Evolutionary conservation across 257 asterid genomes (phyloP), one percentile per base, ranked within the genome.

Genomic region (Solanum bulbocastanum): DNA sequence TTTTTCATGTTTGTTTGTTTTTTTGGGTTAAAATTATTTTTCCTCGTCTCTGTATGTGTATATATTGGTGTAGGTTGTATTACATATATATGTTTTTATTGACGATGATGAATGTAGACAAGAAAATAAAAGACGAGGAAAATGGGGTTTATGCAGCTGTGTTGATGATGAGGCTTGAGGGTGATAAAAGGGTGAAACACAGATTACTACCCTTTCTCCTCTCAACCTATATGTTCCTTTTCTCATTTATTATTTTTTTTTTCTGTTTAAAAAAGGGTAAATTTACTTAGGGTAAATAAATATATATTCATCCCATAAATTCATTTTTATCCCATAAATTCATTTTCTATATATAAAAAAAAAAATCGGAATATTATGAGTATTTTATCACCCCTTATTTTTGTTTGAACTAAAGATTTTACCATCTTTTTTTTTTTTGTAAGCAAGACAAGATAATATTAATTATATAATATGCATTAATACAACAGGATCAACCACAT

Each of bases 81-180:
- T 16, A 58, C 25, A 8, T 18, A 18, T 36, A 36, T 73, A 36
- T 73, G 79, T 18, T 72, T 72, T 33, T 73, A 73, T 73, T 36
- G 49, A 73, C 8, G 82, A 73, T 74, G 52, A 36, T 22, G 36
- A 81, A 44, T 15, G 18, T 27, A 81, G 85, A 44, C 46, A 39
- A 39, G 18, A 39, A 15, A 32, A 58, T 58, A 58, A 15, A 14
- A 65, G 68, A 60, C 13, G 66, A 27, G 66, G 62, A 49, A 79
- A 81, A 81, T 81, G 85, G 85, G 66, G 40, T 44, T 79, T 79
- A 79, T 79, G 85, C 85, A 79, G 66, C 85, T 73, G 49, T 74
- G 82, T 74, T 22, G 83, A 74, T 23, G 83, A 37, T 11, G 52
- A 37, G 25, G 66, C 66, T 23, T 20, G 25, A 58, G 56, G 66